Evolutionary conservation across 495 filamentous ascomycete genomes (phyloP), one percentile per base, ranked within the genome.

Genomic region (Cetradonia linearis): DNA sequence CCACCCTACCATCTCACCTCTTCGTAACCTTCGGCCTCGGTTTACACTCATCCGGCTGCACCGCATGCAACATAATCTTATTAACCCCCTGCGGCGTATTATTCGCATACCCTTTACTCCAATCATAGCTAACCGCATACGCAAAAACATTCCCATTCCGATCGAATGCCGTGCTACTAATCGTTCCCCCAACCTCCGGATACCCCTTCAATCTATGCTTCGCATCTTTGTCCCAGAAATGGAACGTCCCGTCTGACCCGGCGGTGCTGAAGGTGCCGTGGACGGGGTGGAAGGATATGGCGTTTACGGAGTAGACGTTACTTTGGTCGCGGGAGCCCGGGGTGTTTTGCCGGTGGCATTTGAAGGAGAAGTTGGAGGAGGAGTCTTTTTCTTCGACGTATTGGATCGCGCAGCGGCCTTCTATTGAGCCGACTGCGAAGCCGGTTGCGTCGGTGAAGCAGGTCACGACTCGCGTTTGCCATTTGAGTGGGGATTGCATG

Each of bases 91-190:
- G 77, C 25, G 79, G 83, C 33, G 70, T 89, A 70, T 93, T 92
- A 33, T 70, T 78, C 9, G 79, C 75, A 71, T 88, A 92, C 13
- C 91, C 91, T 72, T 94, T 94, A 69, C 86, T 87, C 91, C 91
- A 96, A 74, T 96, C 91, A 66, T 96, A 96, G 66, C 87, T 91
- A 33, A 94, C 81, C 7, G 90, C 86, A 67, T 96, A 96, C 20
- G 89, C 91, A 68, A 95, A 94, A 64, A 92, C 87, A 65, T 75
- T 82, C 52, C 90, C 91, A 55, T 74, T 82, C 52, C 80, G 73
- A 69, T 86, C 87, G 78, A 96, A 96, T 8, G 77, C 82, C 11
- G 85, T 88, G 38, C 84, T 82, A 14, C 85, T 82, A 71, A 96
- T 91, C 50, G 85, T 84, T 7, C 86, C 89, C 23, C 87, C 86